Conservation (phyloP, 2,329 filamentous ascomycete genomes). For the Pseudofabraea citricarpa region DNA sequence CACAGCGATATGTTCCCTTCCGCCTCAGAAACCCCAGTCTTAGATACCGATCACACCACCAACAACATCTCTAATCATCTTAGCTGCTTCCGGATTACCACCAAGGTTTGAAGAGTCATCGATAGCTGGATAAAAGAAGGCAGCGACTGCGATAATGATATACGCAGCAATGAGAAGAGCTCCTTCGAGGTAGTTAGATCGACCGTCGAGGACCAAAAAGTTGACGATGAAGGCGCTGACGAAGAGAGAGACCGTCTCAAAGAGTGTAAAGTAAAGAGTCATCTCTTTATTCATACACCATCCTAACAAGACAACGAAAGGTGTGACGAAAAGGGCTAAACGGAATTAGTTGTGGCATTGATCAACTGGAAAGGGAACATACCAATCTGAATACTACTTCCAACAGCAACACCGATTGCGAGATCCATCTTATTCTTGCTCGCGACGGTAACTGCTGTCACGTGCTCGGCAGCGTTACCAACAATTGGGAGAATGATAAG, state of each 20-base stretch:
- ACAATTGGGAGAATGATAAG: constrained; percentile 70
- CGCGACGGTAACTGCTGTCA: constrained; percentile 66
- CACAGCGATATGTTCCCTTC: too few relatives aligned
- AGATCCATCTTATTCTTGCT: constrained; percentile 75
- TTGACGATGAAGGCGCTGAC: constrained; percentile 82
- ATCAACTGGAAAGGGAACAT: too few relatives aligned
- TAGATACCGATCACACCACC: neutral
- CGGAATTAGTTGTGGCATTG: too few relatives aligned
- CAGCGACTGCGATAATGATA: constrained; percentile 61
- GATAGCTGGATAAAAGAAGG: constrained; percentile 59
- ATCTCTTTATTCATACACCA: constrained; percentile 66
- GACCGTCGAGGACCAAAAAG: constrained; percentile 78
- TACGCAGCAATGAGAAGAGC: constrained; percentile 63
- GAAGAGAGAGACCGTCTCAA: constrained; percentile 85
- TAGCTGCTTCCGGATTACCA: constrained; percentile 22
- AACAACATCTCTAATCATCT: constrained; percentile 15
- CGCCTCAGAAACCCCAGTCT: too few relatives aligned
- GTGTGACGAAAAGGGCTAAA: constrained; percentile 66
- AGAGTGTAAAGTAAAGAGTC: constrained; percentile 80
- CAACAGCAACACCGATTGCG: constrained; percentile 67
- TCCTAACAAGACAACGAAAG: constrained; percentile 65
- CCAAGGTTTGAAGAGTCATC: constrained; percentile 38
- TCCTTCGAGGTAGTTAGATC: constrained; percentile 84
- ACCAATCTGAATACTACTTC: constrained; percentile 69
- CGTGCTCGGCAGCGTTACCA: constrained; percentile 69